These are phyloP conservation scores for Tylopilus sp. DNA, from an alignment of 768 basidiomycete species.

Conservation along the genomic window DNA sequence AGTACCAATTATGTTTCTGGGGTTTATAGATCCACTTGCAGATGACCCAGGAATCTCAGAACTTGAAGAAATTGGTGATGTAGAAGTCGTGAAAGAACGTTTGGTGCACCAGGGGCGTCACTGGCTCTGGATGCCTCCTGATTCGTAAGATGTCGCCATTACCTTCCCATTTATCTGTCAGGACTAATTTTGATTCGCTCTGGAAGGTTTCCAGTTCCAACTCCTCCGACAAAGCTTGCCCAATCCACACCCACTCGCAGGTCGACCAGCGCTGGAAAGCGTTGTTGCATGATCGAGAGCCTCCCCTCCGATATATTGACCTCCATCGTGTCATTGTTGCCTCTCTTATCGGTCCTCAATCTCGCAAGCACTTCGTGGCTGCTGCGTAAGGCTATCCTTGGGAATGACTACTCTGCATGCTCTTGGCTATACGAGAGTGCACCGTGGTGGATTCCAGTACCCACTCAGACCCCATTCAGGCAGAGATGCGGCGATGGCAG, in stretches of 20 bases:
- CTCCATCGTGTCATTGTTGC: background rate
- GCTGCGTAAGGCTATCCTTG: background rate
- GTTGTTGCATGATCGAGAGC: background rate
- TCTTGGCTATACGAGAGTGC: background rate
- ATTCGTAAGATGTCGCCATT: background rate
- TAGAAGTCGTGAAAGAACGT: background rate
- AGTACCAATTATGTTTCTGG: background rate
- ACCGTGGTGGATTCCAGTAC: background rate
- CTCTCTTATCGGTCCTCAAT: background rate
- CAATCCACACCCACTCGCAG: background rate
- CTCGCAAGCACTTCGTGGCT: background rate
- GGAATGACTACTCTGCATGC: background rate
- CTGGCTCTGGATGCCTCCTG: background rate
- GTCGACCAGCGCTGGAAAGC: too few relatives aligned
- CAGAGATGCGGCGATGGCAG: too few relatives aligned
- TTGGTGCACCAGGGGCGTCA: background rate
- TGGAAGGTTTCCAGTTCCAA: background rate
- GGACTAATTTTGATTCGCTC: background rate
- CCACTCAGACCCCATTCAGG: background rate
- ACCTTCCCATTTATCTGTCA: background rate
- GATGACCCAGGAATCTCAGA: background rate
- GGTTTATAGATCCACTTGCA: too few relatives aligned
- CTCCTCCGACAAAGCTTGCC: background rate
- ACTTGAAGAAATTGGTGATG: background rate
- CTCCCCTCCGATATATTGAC: background rate